Conservation (phyloP, 2,329 filamentous ascomycete species). For the Hypocrella siamensis region DNA sequence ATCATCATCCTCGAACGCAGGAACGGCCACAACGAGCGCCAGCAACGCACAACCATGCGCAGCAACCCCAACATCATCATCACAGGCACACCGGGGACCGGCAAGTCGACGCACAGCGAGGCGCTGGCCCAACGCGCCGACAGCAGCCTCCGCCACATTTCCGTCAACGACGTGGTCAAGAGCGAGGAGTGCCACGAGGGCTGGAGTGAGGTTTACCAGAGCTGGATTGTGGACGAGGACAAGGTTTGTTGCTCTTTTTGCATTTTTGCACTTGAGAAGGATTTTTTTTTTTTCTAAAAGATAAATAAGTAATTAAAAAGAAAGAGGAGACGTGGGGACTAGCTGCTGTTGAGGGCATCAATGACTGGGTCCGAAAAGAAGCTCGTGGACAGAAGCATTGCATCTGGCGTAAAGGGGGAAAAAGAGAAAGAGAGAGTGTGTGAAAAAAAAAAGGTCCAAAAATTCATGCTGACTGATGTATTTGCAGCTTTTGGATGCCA, state of each 20-base stretch:
- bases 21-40: no score
- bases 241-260: constrained; percentile 45
- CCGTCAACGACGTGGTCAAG: constrained; percentile 84
- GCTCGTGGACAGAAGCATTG: no score
- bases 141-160: constrained; percentile 69
- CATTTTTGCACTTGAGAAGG: no score
- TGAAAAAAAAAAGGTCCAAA: background rate
- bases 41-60: no score
- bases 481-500: constrained; percentile 61
- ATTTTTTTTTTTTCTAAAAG: no score
- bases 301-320: no score
- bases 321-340: no score
- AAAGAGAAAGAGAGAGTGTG: background rate
- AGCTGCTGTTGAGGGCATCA: no score
- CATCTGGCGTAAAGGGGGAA: no score
- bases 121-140: constrained; percentile 59
- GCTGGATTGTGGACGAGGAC: constrained; percentile 92
- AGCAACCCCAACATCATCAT: constrained; percentile 75
- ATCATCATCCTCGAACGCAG: no score
- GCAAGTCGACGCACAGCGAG: constrained; percentile 88
- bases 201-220: constrained; percentile 71
- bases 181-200: constrained; percentile 76
- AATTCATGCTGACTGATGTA: constrained; percentile 5
- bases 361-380: no score
- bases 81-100: constrained; percentile 88